Evolutionary conservation across 164 flowering plant species (phyloP).

Genomic region (Macadamia integrifolia): DNA sequence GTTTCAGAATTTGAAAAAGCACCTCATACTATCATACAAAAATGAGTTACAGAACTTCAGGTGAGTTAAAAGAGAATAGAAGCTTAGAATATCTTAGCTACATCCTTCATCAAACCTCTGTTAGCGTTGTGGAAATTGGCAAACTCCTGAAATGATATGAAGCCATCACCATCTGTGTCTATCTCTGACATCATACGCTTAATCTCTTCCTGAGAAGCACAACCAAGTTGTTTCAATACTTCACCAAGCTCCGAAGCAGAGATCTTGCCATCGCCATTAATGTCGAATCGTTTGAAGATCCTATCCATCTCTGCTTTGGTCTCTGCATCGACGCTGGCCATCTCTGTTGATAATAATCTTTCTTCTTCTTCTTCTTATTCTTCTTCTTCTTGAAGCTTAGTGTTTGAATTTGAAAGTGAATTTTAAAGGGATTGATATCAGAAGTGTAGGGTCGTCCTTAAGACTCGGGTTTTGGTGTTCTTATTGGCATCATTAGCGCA

Average conservation of each 20-base stretch:
- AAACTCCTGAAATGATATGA: conserved; percentile 50
- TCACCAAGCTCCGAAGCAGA: conserved; percentile 53
- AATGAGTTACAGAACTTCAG: too few species aligned
- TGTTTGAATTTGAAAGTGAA: background rate
- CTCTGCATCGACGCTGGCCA: conserved; percentile 16
- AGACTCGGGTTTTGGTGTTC: background rate
- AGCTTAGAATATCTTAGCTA: conserved; percentile 29
- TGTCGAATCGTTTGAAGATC: conserved; percentile 52
- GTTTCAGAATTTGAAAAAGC: too few species aligned
- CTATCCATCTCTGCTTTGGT: conserved; percentile 30
- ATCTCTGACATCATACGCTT: conserved; percentile 55
- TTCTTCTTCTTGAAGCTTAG: background rate
- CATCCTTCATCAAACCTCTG: conserved; percentile 51
- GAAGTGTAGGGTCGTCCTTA: background rate
- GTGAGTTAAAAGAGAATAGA: too few species aligned
- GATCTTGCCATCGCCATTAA: conserved; percentile 54
- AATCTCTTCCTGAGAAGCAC: conserved; percentile 34
- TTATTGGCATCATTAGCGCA: background rate
- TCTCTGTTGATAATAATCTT: conserved; percentile 1
- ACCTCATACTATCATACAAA: too few species aligned
- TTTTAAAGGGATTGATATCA: background rate
- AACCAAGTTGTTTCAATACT: conserved; percentile 40
- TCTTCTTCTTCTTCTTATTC: background rate
- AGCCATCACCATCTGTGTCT: conserved; percentile 61
- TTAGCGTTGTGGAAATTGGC: conserved; percentile 39